A percentile compares a stretch with the other conserved stretches of the same genome.
Evolutionary conservation across 2,329 filamentous ascomycete species (phyloP).

Genomic region (Esteya vermicola): DNA sequence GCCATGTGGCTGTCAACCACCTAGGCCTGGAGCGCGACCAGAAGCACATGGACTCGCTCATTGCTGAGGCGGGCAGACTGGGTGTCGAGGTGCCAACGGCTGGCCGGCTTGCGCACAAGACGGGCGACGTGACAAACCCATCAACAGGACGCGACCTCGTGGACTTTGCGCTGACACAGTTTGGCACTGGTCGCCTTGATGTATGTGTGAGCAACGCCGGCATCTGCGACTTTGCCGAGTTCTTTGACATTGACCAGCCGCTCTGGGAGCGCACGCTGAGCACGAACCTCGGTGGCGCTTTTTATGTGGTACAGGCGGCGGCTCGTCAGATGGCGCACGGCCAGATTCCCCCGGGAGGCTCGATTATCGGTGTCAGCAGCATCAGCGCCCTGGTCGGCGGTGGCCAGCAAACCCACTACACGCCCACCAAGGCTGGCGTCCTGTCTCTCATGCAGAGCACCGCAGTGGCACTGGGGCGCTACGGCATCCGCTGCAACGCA

Average conservation of each 20-base stretch:
- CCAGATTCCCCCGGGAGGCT: conserved; percentile 53
- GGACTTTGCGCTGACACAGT: conserved; percentile 44
- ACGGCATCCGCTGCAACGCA: conserved; percentile 56
- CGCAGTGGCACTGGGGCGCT: conserved; percentile 50
- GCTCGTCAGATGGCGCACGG: conserved; percentile 62
- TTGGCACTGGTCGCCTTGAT: conserved; percentile 44
- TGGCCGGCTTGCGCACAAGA: conserved; percentile 49
- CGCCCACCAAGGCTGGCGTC: conserved; percentile 57
- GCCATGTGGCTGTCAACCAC: conserved; percentile 69
- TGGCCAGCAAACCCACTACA: conserved; percentile 55
- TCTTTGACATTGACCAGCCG: conserved; percentile 57
- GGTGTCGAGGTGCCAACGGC: conserved; percentile 25
- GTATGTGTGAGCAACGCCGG: conserved; percentile 83
- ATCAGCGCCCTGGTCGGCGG: conserved; percentile 51
- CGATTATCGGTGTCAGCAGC: conserved; percentile 39
- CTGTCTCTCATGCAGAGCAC: conserved; percentile 54
- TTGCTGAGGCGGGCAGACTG: conserved; percentile 35
- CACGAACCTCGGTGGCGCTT: conserved; percentile 80
- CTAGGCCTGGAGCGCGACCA: conserved; percentile 43
- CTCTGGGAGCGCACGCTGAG: conserved; percentile 59
- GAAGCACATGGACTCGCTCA: conserved; percentile 35
- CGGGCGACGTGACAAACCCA: conserved; percentile 65
- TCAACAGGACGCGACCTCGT: conserved; percentile 59
- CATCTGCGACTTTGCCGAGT: conserved; percentile 77
- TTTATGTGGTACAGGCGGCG: conserved; percentile 74